Evolutionary conservation across 805 yeast genomes (phyloP), one percentile per base, ranked within the genome.

Genomic region (Lipomyces japonicus): DNA sequence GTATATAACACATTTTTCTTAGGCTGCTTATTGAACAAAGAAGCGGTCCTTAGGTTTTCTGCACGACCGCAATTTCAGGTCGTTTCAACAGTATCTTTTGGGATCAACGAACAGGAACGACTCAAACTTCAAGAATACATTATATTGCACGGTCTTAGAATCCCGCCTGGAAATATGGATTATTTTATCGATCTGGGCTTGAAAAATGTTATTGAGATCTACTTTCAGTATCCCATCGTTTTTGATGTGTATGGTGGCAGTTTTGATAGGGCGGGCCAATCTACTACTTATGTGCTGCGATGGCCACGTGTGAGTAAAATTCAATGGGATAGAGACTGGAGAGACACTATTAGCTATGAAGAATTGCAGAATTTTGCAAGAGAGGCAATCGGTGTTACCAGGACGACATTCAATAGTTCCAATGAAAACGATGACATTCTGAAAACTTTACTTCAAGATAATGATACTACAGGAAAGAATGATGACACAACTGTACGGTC

Each of bases 281-380:
- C 32, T n/a, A 31, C 23, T 12, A 34, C 32, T 18, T 51, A 47
- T 22, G 41, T 51, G 14, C 35, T 28, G 31, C 42, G 55, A 2
- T 51, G 55, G 55, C 55, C 55, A 14, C 26, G 55, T 10, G 52
- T 51, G n/a, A 43, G 39, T 19, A 51, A 51, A 32, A 32, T 48
- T 3, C 44, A 31, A n/a, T 43, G 38, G 23, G 55, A 48, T 31
- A 30, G 52, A 12, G 46, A 32, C 3, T 51, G 55, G 55, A 14
- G 18, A 10, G 46, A 44, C 9, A 21, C 39, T 7, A 36, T 25
- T 5, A 32, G 31, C 7, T 45, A 39, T 34, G 47, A 42, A 16
- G 54, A 50, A 28, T 39, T 50, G 31, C 49, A 46, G 43, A n/a
- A 36, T 14, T 41, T 38, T 24, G 54, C 44, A 28, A 28, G 10